Evolutionary conservation across 2,329 filamentous ascomycete species (phyloP).

Genomic region (Calonectria pteridis): DNA sequence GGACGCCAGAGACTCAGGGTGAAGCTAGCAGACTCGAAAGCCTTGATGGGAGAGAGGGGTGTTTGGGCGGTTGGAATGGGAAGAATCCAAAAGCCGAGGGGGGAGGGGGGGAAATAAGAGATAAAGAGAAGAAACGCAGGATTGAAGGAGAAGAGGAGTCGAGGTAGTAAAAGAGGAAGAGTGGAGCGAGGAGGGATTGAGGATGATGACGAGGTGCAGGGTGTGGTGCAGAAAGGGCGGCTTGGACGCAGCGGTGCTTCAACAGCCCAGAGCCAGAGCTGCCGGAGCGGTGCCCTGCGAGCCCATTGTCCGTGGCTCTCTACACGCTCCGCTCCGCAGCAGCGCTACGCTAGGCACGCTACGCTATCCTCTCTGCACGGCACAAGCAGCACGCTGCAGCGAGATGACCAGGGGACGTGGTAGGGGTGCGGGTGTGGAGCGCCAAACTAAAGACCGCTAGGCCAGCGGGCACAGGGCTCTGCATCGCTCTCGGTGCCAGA

Average conservation of each 20-base stretch:
- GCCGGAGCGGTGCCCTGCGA: conserved; percentile 7
- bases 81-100: conserved; percentile 35
- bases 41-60: conserved; percentile 31
- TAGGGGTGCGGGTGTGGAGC: background rate
- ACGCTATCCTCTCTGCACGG: background rate
- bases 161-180: conserved; percentile 28
- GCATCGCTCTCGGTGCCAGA: background rate
- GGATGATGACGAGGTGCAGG: conserved; percentile 47
- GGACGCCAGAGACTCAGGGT: conserved; percentile 32
- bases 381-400: conserved; percentile 5
- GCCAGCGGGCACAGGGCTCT: conserved; percentile 7
- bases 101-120: conserved; percentile 36
- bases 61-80: conserved; percentile 36
- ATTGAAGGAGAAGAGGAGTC: conserved; percentile 34
- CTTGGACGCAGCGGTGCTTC: conserved; percentile 26
- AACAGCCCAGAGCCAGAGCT: conserved; percentile 19
- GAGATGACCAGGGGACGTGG: conserved; percentile 8
- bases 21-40: conserved; percentile 31
- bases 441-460: conserved; percentile 1
- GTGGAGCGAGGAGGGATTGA: conserved; percentile 43
- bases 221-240: conserved; percentile 38
- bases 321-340: conserved; percentile 13
- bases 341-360: conserved; percentile 8
- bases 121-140: conserved; percentile 28
- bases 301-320: conserved; percentile 11